A percentile compares a stretch with the other conserved stretches of the same genome.
Conservation (phyloP, 257 asterid genomes). For the Eucommia ulmoides region DNA sequence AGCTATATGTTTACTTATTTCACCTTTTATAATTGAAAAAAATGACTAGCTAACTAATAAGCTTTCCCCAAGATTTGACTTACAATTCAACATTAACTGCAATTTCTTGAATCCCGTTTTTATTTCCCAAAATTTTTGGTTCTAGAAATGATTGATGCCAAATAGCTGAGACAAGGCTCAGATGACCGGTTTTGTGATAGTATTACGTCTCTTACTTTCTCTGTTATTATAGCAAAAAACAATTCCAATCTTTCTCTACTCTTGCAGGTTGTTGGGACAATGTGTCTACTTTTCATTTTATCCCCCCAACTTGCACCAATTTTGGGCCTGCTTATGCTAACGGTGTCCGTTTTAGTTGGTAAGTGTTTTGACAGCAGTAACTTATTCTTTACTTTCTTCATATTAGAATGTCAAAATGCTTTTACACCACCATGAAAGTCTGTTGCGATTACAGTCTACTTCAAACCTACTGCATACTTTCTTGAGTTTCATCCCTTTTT, state of each 20-base stretch:
- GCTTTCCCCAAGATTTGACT: too few relatives aligned
- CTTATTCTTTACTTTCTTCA: background rate
- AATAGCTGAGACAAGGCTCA: too few relatives aligned
- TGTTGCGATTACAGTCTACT: too few relatives aligned
- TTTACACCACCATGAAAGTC: too few relatives aligned
- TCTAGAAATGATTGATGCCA: too few relatives aligned
- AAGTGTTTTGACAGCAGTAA: slow-evolving; percentile 11
- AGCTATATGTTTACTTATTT: slow-evolving; percentile 30
- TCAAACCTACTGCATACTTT: too few relatives aligned
- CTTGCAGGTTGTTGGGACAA: slow-evolving; percentile 80
- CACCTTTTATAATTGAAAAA: slow-evolving; percentile 13
- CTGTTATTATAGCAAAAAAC: background rate
- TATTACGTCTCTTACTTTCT: background rate
- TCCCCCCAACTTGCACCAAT: slow-evolving; percentile 92
- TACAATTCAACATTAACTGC: background rate
- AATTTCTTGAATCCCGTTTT: too few relatives aligned
- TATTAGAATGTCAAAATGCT: too few relatives aligned
- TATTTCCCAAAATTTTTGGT: too few relatives aligned
- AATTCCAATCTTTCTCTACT: slow-evolving; percentile 7
- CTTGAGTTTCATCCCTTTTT: too few relatives aligned
- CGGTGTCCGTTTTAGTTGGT: slow-evolving; percentile 82
- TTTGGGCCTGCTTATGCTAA: slow-evolving; percentile 70
- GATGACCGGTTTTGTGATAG: background rate
- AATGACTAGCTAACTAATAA: too few relatives aligned
- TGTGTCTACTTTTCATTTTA: slow-evolving; percentile 65